These are phyloP conservation scores for Ogataea nitratoaversa DNA, from an alignment of 805 yeast species.

Conservation along the genomic window DNA sequence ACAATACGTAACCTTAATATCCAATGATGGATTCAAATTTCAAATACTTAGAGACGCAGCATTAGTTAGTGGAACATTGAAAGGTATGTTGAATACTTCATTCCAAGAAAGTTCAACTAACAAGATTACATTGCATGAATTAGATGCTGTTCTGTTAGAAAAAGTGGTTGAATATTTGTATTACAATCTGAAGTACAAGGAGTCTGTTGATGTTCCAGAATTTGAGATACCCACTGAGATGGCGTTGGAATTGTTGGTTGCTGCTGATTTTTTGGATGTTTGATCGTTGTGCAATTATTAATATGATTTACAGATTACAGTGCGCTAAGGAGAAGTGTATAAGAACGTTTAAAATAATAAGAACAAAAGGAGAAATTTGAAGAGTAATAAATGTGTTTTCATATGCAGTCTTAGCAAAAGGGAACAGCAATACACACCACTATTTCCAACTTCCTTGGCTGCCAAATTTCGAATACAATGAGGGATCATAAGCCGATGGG, in stretches of 20 bases:
- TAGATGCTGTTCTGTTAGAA: conserved; percentile 67
- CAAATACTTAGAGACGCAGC: conserved; percentile 72
- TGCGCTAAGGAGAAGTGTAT: too few species aligned
- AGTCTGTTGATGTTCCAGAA: conserved; percentile 67
- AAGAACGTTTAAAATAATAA: too few species aligned
- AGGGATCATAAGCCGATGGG: conserved; percentile 48
- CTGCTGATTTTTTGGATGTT: conserved; percentile 84
- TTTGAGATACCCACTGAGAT: conserved; percentile 91
- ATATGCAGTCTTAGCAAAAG: too few species aligned
- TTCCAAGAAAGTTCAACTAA: conserved; percentile 59
- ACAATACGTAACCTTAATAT: conserved; percentile 58
- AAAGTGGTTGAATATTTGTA: conserved; percentile 83
- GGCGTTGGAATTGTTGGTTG: conserved; percentile 86
- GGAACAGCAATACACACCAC: neutral
- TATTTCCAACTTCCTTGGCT: conserved; percentile 11
- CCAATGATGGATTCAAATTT: conserved; percentile 66
- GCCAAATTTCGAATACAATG: conserved; percentile 38
- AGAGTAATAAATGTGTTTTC: too few species aligned
- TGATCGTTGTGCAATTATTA: too few species aligned
- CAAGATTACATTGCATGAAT: conserved; percentile 52
- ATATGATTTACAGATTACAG: too few species aligned
- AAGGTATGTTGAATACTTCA: conserved; percentile 50
- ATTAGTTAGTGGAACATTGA: conserved; percentile 59
- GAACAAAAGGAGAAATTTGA: too few species aligned
- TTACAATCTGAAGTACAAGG: conserved; percentile 66